Base-by-base conservation (phyloP, 768 basidiomycete genomes). In the Dioszegia crocea region DNA sequence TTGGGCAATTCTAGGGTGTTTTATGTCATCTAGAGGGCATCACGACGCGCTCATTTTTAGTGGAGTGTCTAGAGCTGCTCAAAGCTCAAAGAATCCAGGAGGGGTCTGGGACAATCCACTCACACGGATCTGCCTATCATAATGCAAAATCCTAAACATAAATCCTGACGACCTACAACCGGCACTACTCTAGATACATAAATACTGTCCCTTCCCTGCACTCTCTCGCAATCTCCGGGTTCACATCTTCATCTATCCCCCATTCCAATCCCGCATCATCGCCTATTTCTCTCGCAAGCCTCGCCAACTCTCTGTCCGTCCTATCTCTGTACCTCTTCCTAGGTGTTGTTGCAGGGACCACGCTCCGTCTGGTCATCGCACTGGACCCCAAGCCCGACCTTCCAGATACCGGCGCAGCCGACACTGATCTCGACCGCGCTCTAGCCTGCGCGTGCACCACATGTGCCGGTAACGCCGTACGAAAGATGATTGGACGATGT, bases 231-330 rank as follows among this genome's bases (percentile, higher is more conserved):
- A 60, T 45, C 59, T 67, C 68, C 24, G 62, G 52, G 9, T 62
- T 61, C 6, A 60, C 62, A 59, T 68, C 67, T 29, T 70, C 68
- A 38, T 70, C 68, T 47, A 70, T 31, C n/a, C 68, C 68, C 68
- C 68, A 70, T 38, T 70, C 68, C 33, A 66, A 55, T 6, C 67
- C 67, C 26, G 59, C 63, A 17, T 70, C 68, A 56, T 65, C 62
- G 27, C 51, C 61, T 10, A 59, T 10, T 16, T 57, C 45, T 48
- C 44, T 38, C 0, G 65, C 68, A 24, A 65, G 38, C 26, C 59
- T 59, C 1, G 57, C 61, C 33, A 70, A 30, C 38, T 60, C 66
- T 29, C 53, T 51, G 43, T 58, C 63, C 38, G 27, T 29, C 43
- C 59, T 49, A 36, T 30, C 41, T 40, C 56, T 55, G 26, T 33